Percentiles rank a stretch among this genome's conserved stretches.
Conservation (phyloP, 768 basidiomycete genomes). For the Leccinum disarticulatum region DNA sequence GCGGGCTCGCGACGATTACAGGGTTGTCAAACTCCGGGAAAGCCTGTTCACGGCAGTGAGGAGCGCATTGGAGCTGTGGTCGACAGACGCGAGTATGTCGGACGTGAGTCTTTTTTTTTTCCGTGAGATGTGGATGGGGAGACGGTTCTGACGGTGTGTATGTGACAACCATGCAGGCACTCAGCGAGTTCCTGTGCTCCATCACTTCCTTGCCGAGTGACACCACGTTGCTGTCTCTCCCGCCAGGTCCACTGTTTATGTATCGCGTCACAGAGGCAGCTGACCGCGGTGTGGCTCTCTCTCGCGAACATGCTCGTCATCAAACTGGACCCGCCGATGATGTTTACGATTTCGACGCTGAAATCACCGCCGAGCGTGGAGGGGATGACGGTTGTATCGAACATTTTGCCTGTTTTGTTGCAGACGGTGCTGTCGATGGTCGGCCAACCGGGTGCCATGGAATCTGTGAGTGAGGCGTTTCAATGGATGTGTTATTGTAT, state of each 20-base stretch:
- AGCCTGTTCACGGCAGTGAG: slow-evolving; percentile 60
- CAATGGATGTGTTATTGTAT: too few relatives aligned
- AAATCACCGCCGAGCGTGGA: slow-evolving; percentile 54
- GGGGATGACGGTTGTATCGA: slow-evolving; percentile 55
- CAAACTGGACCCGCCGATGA: slow-evolving; percentile 74
- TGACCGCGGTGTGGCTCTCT: slow-evolving; percentile 83
- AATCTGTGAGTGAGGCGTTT: slow-evolving; percentile 49
- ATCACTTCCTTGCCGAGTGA: slow-evolving; percentile 81
- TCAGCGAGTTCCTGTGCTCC: slow-evolving; percentile 83
- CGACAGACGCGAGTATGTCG: slow-evolving; percentile 71
- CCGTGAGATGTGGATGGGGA: neutral
- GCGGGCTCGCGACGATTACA: slow-evolving; percentile 60
- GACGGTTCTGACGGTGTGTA: too few relatives aligned
- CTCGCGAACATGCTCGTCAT: slow-evolving; percentile 77
- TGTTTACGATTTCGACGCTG: slow-evolving; percentile 39
- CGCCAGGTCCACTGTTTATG: slow-evolving; percentile 82
- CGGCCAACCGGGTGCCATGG: slow-evolving; percentile 63
- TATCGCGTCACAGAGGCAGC: slow-evolving; percentile 63
- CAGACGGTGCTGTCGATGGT: slow-evolving; percentile 56
- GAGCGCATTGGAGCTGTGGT: slow-evolving; percentile 71
- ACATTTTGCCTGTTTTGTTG: slow-evolving; percentile 56
- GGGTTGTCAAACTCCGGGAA: slow-evolving; percentile 64
- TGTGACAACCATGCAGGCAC: slow-evolving; percentile 46
- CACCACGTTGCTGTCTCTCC: slow-evolving; percentile 74
- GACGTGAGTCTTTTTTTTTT: slow-evolving; percentile 57